Base-by-base conservation (phyloP, 2,329 filamentous ascomycete genomes). In the Epichloe gansuensis region DNA sequence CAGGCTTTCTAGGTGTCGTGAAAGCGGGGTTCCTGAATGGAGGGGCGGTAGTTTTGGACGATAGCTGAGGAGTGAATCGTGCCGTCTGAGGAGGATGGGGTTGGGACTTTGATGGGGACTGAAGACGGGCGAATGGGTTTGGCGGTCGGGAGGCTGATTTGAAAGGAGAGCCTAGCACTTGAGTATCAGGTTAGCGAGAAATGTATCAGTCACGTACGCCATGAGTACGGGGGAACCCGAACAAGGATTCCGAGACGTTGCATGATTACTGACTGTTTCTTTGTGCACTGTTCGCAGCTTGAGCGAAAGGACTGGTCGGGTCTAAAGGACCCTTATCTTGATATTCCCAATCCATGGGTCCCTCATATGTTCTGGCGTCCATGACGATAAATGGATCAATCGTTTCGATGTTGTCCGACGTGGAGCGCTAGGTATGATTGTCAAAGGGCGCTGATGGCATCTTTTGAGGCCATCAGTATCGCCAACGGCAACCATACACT, bases 311-410 rank as follows among this genome's bases (percentile, higher is more conserved):
- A 56, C 80, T 82, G 9, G 77, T 78, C 17, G 73, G 74, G 65
- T 84, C 81, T 54, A 80, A 65, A 17, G 78, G 79, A 2, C 74
- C 78, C 47, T 69, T 65, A 55, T 71, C 73, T 59, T 82, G 74
- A 63, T 80, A 84, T 62, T 84, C 78, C 77, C 78, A 84, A 59
- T 84, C 81, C 81, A 84, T 84, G 56, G 71, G 79, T 55, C 77
- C 71, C 65, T 83, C 80, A 56, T 71, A 75, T 2, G 75, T 79
- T 59, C 81, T 71, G 57, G 72, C 71, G 51, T 78, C 72, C 73
- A 78, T 81, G 58, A 51, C 56, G 36, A 13, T 35, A 21, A 31
- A 39, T 5, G 17, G 9, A 11, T 15, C 25, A 44, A 27, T n/a
- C 12, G 36, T 42, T 12, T 6, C n/a, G 47, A 35, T 43, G 15